Conservation (phyloP, 768 basidiomycete species). For the Termitomyces sp. region DNA sequence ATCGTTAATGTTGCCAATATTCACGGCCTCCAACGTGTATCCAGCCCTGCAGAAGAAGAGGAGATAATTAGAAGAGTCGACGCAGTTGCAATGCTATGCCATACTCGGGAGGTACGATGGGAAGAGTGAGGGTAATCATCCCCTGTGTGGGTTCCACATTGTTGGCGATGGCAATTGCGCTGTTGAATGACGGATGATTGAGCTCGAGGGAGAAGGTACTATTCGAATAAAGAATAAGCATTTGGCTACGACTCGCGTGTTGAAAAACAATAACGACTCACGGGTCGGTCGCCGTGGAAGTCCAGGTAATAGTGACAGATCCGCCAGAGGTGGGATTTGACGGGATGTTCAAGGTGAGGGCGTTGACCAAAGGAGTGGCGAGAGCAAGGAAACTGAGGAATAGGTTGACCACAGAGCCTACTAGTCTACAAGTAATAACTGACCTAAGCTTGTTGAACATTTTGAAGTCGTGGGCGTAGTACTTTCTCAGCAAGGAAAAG, state of each 20-base stretch:
- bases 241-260: too few species aligned
- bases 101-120: constrained; percentile 46
- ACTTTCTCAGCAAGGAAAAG: constrained; percentile 3
- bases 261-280: constrained; percentile 20
- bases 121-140: constrained; percentile 38
- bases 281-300: constrained; percentile 38
- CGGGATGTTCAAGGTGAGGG: constrained; percentile 40
- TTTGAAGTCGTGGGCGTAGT: constrained; percentile 24
- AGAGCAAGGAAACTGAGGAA: constrained; percentile 37
- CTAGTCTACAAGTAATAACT: too few species aligned
- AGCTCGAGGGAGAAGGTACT: constrained; percentile 45
- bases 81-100: constrained; percentile 8
- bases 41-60: constrained; percentile 29
- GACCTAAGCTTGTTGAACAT: constrained; percentile 7
- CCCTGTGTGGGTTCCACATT: constrained; percentile 37
- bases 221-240: background rate
- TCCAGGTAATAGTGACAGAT: constrained; percentile 45
- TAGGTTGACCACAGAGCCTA: background rate
- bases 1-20: constrained; percentile 41
- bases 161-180: constrained; percentile 52
- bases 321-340: constrained; percentile 29
- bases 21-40: constrained; percentile 48
- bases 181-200: constrained; percentile 46
- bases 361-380: constrained; percentile 45
- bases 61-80: background rate